These are phyloP conservation scores for Trichoderma pleuroti DNA, from an alignment of 2,329 filamentous ascomycete genomes.

Conservation along the genomic window DNA sequence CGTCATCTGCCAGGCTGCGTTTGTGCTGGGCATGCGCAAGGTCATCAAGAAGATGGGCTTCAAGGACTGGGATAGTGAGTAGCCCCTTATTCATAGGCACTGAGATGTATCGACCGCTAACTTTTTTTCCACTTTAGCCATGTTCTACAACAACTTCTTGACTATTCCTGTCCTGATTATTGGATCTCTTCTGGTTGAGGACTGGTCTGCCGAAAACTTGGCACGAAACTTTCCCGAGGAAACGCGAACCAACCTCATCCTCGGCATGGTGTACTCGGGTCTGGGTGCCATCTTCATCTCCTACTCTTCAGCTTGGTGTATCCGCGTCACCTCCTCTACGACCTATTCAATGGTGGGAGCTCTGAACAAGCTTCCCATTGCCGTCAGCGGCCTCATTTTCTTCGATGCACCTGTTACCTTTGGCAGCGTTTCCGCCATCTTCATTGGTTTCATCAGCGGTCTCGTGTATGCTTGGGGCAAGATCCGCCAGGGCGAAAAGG, in stretches of 20 bases:
- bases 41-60: conserved; percentile 99
- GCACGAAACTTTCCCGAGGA: conserved; percentile 83
- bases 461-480: conserved; percentile 70
- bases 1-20: conserved; percentile 89
- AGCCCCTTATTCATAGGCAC: neutral
- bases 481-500: conserved; percentile 58
- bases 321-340: conserved; percentile 93
- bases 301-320: conserved; percentile 99
- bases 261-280: conserved; percentile 92
- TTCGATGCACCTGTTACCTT: conserved; percentile 92
- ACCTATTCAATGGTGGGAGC: conserved; percentile 99
- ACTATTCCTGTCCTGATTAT: conserved; percentile 88
- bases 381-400: conserved; percentile 87
- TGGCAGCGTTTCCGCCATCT: conserved; percentile 86
- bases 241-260: conserved; percentile 71
- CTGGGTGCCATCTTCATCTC: conserved; percentile 95
- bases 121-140: conserved; percentile 58
- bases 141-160: conserved; percentile 99
- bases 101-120: conserved; percentile 28
- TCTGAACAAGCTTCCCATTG: conserved; percentile 96
- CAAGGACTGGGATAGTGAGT: conserved; percentile 98
- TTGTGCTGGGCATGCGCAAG: conserved; percentile 92
- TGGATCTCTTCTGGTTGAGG: conserved; percentile 77
- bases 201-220: conserved; percentile 87
- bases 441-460: conserved; percentile 86